Conservation (phyloP, 257 asterid species). For the Ophiorrhiza pumila region DNA sequence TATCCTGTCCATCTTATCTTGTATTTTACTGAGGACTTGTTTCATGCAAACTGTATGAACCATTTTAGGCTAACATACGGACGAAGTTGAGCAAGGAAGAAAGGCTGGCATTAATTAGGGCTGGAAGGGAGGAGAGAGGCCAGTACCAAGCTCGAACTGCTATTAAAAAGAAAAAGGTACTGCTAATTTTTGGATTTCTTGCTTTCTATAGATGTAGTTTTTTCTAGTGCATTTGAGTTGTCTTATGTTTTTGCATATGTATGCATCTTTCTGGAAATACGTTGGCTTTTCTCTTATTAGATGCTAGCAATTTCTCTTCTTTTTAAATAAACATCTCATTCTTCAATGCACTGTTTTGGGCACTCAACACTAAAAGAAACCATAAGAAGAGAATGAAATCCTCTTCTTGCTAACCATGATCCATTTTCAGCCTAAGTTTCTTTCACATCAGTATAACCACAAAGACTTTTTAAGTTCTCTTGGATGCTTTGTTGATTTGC, state of each 20-base stretch:
- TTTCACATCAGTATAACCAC: background rate
- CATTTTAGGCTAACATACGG: conserved; percentile 64
- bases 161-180: conserved; percentile 72
- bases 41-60: conserved; percentile 23
- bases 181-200: background rate
- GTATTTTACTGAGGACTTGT: background rate
- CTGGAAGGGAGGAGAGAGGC: conserved; percentile 74
- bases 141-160: conserved; percentile 61
- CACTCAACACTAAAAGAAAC: background rate
- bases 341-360: background rate
- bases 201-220: background rate
- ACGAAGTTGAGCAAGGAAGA: conserved; percentile 72
- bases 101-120: conserved; percentile 53
- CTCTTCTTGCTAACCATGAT: background rate
- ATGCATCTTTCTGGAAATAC: background rate
- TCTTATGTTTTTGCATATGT: background rate
- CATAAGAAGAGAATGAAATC: background rate
- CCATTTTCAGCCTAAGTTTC: background rate
- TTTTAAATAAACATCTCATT: background rate
- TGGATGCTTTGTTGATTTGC: background rate
- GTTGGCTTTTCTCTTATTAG: background rate
- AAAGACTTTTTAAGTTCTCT: too few relatives aligned
- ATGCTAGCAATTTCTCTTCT: background rate
- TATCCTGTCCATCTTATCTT: background rate
- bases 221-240: background rate